Percentiles rank a stretch among this genome's conserved stretches.
Evolutionary conservation across 2,329 filamentous ascomycete genomes (phyloP).

Genomic region (Blastomyces emzantsi): DNA sequence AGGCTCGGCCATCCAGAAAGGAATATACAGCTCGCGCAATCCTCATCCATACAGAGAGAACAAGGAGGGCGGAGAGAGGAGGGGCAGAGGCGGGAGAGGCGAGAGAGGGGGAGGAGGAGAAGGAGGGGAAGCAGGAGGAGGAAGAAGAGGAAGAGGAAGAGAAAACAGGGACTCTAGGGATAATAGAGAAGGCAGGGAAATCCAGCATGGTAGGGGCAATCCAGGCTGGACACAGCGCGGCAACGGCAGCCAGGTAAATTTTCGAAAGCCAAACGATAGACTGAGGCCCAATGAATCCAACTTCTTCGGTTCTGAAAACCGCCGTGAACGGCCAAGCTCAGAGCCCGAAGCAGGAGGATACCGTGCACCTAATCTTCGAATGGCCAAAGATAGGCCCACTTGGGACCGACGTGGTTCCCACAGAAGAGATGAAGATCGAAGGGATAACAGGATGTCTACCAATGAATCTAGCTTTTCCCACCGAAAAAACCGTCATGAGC

Average conservation of each 20-base stretch:
- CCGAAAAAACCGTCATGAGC: neutral
- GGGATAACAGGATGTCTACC: neutral
- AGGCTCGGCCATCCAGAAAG: conserved; percentile 53
- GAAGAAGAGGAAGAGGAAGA: neutral
- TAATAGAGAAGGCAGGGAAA: neutral
- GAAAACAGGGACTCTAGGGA: neutral
- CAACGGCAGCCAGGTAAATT: neutral
- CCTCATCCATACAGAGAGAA: neutral
- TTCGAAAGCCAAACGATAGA: neutral
- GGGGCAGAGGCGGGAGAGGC: neutral
- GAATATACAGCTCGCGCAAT: conserved; percentile 5
- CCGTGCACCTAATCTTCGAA: neutral
- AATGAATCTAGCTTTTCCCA: neutral
- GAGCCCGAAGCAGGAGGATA: neutral
- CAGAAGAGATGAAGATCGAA: neutral
- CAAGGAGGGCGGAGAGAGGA: neutral
- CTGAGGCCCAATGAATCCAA: neutral
- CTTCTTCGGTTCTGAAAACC: neutral
- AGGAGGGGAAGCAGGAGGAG: neutral
- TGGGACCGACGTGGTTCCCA: neutral
- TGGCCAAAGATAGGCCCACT: neutral
- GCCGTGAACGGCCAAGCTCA: neutral
- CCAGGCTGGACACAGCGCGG: neutral
- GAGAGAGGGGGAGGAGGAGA: neutral
- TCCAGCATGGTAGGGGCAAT: neutral